Percentiles rank a stretch among this genome's conserved stretches.
Conservation (phyloP, 2,329 filamentous ascomycete species). For the Neofusicoccum sp. region DNA sequence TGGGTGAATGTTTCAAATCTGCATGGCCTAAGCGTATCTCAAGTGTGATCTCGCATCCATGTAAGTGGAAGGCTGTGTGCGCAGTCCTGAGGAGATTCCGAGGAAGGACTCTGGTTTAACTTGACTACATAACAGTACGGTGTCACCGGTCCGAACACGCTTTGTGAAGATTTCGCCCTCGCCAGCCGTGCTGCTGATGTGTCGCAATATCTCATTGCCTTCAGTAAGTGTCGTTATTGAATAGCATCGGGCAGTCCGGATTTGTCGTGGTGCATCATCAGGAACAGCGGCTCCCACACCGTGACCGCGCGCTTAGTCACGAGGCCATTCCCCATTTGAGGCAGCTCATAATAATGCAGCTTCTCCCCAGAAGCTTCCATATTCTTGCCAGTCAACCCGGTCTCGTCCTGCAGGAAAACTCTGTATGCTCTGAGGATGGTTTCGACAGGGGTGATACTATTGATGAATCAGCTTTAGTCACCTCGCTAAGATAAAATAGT, state of each 20-base stretch:
- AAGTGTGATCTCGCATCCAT: no score
- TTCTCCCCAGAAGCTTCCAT: conserved; percentile 48
- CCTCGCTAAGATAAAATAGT: neutral
- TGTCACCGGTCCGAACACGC: no score
- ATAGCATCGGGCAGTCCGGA: conserved; percentile 41
- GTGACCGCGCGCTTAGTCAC: conserved; percentile 44
- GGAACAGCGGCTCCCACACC: conserved; percentile 51
- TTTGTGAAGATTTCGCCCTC: no score
- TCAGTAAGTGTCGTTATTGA: no score
- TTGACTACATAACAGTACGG: no score
- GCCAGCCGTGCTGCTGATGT: no score
- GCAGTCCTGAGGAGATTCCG: no score
- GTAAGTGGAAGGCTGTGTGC: no score
- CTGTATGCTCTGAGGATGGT: conserved; percentile 50
- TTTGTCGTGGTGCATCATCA: conserved; percentile 44
- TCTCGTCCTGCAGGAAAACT: conserved; percentile 46
- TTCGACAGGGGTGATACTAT: conserved; percentile 33
- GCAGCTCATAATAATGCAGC: conserved; percentile 37
- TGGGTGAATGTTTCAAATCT: no score
- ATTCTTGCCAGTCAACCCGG: conserved; percentile 41
- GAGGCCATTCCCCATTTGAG: conserved; percentile 42
- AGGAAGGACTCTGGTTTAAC: no score
- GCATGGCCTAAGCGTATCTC: no score
- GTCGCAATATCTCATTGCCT: no score
- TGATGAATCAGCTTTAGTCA: neutral